Conservation (phyloP, 768 basidiomycete genomes). For the Russula ochroleuca region DNA sequence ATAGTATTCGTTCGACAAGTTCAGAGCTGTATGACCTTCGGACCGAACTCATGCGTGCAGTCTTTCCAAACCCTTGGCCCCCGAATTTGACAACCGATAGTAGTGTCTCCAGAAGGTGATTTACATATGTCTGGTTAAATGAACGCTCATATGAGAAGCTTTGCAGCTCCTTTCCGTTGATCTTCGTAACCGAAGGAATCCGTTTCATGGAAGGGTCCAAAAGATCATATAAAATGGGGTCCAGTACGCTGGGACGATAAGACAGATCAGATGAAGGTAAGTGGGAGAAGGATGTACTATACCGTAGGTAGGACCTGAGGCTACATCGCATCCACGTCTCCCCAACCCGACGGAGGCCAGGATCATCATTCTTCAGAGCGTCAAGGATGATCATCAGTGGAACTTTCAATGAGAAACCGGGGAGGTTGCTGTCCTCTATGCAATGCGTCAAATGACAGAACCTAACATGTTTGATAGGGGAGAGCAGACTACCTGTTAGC, state of each 20-base stretch:
- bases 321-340: slow-evolving; percentile 98
- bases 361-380: slow-evolving; percentile 71
- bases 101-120: slow-evolving; percentile 73
- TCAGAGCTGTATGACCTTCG: slow-evolving; percentile 61
- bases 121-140: slow-evolving; percentile 70
- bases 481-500: slow-evolving; percentile 56
- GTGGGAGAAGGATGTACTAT: slow-evolving; percentile 22
- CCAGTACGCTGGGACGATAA: slow-evolving; percentile 60
- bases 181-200: slow-evolving; percentile 43
- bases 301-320: slow-evolving; percentile 89
- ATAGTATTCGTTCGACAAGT: slow-evolving; percentile 56
- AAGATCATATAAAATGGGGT: slow-evolving; percentile 78
- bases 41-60: slow-evolving; percentile 59
- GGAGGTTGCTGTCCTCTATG: slow-evolving; percentile 73
- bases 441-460: slow-evolving; percentile 10
- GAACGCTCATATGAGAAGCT: slow-evolving; percentile 65
- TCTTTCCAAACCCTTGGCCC: slow-evolving; percentile 80
- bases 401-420: slow-evolving; percentile 77
- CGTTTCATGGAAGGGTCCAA: slow-evolving; percentile 65
- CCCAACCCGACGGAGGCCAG: slow-evolving; percentile 67
- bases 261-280: slow-evolving; percentile 10
- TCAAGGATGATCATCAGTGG: slow-evolving; percentile 89
- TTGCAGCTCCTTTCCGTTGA: slow-evolving; percentile 63
- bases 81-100: slow-evolving; percentile 80
- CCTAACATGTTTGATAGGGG: not conserved